These are phyloP conservation scores for Xylaria hypoxylon DNA, from an alignment of 2,329 filamentous ascomycete genomes.

Conservation along the genomic window DNA sequence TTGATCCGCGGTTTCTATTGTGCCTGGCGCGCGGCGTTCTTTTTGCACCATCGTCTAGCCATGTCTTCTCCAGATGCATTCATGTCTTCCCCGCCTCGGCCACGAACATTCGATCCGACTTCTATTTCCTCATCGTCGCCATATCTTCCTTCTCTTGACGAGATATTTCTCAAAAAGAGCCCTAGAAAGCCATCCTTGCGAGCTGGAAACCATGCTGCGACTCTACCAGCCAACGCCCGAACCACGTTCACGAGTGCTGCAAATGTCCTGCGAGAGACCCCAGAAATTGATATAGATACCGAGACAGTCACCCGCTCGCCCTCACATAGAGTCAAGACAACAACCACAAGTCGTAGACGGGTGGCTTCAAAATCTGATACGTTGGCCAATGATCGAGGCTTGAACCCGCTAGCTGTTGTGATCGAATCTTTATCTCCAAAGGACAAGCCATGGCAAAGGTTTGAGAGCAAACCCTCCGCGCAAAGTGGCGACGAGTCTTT, in stretches of 20 bases:
- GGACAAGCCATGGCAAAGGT: constrained; percentile 55
- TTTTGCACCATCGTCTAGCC: constrained; percentile 45
- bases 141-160: constrained; percentile 64
- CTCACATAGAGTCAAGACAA: constrained; percentile 38
- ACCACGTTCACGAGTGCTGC: constrained; percentile 58
- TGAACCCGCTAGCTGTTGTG: constrained; percentile 31
- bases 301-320: constrained; percentile 46
- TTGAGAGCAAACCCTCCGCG: constrained; percentile 37
- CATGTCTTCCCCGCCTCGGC: constrained; percentile 48
- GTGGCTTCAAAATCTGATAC: constrained; percentile 25
- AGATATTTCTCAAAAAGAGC: constrained; percentile 57
- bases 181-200: constrained; percentile 50
- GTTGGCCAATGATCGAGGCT: constrained; percentile 28
- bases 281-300: constrained; percentile 50
- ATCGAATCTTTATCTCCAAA: constrained; percentile 45
- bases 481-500: constrained; percentile 16
- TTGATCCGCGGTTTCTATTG: constrained; percentile 49
- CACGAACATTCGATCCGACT: constrained; percentile 44
- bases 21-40: constrained; percentile 59
- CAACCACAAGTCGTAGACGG: constrained; percentile 33
- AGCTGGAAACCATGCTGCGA: constrained; percentile 53
- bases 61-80: constrained; percentile 52
- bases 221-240: constrained; percentile 54
- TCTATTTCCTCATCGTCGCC: constrained; percentile 63
- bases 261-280: constrained; percentile 52